Percentiles rank a stretch among this genome's conserved stretches.
These are phyloP conservation scores for Yamadazyma friedrichii DNA, from an alignment of 1,139 yeast genomes.

Conservation along the genomic window DNA sequence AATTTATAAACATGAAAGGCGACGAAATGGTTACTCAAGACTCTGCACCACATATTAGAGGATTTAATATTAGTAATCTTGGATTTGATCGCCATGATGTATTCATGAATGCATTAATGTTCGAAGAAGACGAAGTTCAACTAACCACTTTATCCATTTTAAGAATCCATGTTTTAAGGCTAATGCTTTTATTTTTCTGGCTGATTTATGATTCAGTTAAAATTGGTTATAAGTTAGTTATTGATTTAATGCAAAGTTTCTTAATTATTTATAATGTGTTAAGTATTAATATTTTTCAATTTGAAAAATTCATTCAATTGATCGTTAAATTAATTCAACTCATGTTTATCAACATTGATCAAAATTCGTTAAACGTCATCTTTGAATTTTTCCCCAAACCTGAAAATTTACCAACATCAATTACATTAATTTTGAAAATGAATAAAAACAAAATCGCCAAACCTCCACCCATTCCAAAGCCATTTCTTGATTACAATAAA, in stretches of 20 bases:
- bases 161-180: constrained; percentile 19
- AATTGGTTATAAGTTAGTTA: background rate
- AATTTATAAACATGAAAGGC: too few species aligned
- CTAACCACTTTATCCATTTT: constrained; percentile 18
- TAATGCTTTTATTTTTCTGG: constrained; percentile 13
- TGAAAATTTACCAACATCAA: constrained; percentile 18
- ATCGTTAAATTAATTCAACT: constrained; percentile 7
- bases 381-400: constrained; percentile 14
- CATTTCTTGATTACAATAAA: constrained; percentile 40
- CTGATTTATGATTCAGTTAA: background rate
- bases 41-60: background rate
- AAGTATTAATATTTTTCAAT: constrained; percentile 9
- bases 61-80: constrained; percentile 1
- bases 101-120: constrained; percentile 5
- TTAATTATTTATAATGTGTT: constrained; percentile 1
- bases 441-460: constrained; percentile 14
- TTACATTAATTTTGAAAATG: constrained; percentile 19
- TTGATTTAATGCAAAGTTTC: background rate
- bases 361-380: constrained; percentile 9
- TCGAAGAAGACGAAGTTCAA: constrained; percentile 8
- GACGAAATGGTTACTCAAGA: background rate
- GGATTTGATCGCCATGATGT: constrained; percentile 4
- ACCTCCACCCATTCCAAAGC: constrained; percentile 44
- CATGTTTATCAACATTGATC: constrained; percentile 4
- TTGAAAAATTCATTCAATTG: constrained; percentile 8